Percentiles rank a stretch among this genome's conserved stretches.
These are phyloP conservation scores for Auxenochlorella protothecoides DNA, from an alignment of 139 green algal genomes.

Conservation along the genomic window DNA sequence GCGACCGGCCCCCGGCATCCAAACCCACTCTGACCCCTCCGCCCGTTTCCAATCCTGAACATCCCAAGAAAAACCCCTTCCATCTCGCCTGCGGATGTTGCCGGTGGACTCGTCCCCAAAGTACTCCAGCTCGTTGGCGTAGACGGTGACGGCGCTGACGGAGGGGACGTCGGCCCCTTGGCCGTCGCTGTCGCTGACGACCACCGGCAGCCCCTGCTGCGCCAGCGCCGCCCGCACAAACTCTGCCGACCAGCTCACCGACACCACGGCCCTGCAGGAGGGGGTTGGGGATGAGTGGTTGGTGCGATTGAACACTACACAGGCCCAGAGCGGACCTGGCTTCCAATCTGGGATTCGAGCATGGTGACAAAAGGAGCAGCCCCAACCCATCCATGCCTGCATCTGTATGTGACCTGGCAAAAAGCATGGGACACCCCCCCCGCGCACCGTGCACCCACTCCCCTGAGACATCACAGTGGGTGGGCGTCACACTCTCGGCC, in stretches of 20 bases:
- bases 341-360: too few relatives aligned
- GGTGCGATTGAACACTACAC: too few relatives aligned
- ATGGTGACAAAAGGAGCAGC: too few relatives aligned
- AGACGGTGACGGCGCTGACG: conserved; percentile 3
- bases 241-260: conserved; percentile 37
- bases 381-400: too few relatives aligned
- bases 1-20: too few relatives aligned
- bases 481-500: background rate
- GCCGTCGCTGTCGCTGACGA: background rate
- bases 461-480: too few relatives aligned
- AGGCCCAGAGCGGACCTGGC: too few relatives aligned
- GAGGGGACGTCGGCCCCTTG: background rate
- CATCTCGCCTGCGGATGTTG: conserved; percentile 18
- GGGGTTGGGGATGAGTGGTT: too few relatives aligned
- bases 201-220: conserved; percentile 11
- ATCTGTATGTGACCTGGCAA: too few relatives aligned
- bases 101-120: conserved; percentile 33
- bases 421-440: too few relatives aligned
- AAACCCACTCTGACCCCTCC: too few relatives aligned
- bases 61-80: background rate
- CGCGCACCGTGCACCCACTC: background rate
- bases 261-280: background rate
- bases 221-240: conserved; percentile 43
- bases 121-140: conserved; percentile 47
- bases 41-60: background rate